Conservation (phyloP, 2,329 filamentous ascomycete genomes). For the Trichothecium roseum region DNA sequence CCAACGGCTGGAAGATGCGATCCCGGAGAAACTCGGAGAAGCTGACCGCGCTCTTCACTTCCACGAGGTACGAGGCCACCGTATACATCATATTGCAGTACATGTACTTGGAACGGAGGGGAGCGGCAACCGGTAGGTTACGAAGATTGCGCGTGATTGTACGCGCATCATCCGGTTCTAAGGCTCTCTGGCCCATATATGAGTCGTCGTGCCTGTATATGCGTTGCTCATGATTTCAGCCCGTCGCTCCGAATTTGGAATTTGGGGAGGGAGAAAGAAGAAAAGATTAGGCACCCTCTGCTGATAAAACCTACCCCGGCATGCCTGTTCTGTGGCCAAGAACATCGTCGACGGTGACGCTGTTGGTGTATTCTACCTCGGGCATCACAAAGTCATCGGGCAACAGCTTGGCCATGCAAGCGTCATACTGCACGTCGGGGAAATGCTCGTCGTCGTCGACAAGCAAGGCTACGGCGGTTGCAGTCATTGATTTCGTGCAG, state of each 20-base stretch:
- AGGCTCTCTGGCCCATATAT: no score
- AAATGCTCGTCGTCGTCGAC: constrained; percentile 11
- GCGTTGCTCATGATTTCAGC: no score
- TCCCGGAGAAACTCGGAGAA: constrained; percentile 13
- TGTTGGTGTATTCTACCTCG: constrained; percentile 6
- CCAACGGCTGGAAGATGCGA: constrained; percentile 14
- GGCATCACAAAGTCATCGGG: constrained; percentile 17
- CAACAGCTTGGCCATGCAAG: constrained; percentile 13
- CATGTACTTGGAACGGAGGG: constrained; percentile 11
- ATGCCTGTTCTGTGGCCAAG: no score
- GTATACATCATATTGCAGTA: constrained; percentile 20
- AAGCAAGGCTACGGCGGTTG: constrained; percentile 13
- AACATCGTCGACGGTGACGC: no score
- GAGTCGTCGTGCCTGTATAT: no score
- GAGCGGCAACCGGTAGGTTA: constrained; percentile 13
- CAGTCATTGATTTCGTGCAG: constrained; percentile 15
- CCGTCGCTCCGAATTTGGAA: no score
- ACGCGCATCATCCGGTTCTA: constrained; percentile 2
- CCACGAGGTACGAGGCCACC: constrained; percentile 13
- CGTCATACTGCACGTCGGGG: constrained; percentile 13
- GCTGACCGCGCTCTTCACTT: constrained; percentile 7
- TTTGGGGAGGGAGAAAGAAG: no score
- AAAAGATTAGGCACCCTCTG: no score
- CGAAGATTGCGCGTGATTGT: constrained; percentile 16
- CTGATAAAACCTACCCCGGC: constrained; percentile 6